Evolutionary conservation across 331 rosid genomes (phyloP).

Genomic region (Prunus yedoensis): DNA sequence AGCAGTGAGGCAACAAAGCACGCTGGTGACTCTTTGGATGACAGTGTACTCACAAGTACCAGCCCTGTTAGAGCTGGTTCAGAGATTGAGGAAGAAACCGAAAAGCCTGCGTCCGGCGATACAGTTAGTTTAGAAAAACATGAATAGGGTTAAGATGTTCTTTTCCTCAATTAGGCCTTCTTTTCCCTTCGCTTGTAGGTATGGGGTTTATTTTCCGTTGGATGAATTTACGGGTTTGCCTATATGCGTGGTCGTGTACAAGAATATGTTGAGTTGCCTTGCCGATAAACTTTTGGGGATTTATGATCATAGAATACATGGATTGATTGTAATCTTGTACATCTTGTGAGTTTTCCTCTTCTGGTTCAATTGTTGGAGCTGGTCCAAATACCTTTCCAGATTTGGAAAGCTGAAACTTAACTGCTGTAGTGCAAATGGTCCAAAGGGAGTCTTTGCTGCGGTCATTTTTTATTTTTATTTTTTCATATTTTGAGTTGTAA

Average conservation of each 20-base stretch:
- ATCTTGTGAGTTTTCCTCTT: constrained; percentile 4
- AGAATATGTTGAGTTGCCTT: constrained; percentile 28
- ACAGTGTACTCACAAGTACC: constrained; percentile 38
- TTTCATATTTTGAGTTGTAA: not conserved
- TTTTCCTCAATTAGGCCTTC: constrained; percentile 24
- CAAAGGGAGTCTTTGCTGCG: not conserved
- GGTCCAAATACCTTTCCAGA: not conserved
- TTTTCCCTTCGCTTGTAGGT: constrained; percentile 27
- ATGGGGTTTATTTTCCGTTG: constrained; percentile 18
- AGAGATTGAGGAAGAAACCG: constrained; percentile 55
- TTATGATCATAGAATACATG: constrained; percentile 35
- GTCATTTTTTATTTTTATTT: not conserved
- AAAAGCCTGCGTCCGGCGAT: constrained; percentile 30
- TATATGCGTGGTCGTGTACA: constrained; percentile 42
- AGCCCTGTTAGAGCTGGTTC: constrained; percentile 32
- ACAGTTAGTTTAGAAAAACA: constrained; percentile 30
- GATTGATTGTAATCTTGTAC: constrained; percentile 32
- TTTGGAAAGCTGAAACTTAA: not conserved
- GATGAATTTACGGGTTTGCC: constrained; percentile 36
- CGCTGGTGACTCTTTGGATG: constrained; percentile 38
- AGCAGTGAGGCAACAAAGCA: constrained; percentile 23
- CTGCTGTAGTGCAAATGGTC: not conserved
- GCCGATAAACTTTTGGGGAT: constrained; percentile 26
- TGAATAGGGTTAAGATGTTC: constrained; percentile 10
- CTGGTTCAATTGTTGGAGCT: not conserved